Conservation (phyloP, 345 rosid species). For the Gossypium thurberi region DNA sequence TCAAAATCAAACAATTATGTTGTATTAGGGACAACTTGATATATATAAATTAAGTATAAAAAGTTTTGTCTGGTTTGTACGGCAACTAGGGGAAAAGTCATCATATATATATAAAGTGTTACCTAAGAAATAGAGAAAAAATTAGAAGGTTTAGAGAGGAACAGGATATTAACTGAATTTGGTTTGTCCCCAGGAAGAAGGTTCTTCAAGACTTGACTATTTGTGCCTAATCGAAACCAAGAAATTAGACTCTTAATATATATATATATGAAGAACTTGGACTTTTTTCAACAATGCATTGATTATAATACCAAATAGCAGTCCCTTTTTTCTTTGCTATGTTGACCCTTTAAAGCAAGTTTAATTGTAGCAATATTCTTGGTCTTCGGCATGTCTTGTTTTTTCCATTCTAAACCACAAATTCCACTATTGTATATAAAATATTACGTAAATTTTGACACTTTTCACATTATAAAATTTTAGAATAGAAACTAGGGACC, state of each 20-base stretch:
- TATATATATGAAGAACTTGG: not conserved
- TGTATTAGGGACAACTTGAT: too few species aligned
- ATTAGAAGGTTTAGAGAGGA: too few species aligned
- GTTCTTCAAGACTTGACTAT: not conserved
- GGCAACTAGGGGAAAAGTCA: too few species aligned
- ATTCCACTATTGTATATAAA: not conserved
- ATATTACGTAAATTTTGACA: not conserved
- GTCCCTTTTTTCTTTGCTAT: not conserved
- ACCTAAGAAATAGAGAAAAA: not conserved
- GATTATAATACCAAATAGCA: not conserved
- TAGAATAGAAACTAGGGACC: too few species aligned
- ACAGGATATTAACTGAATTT: not conserved
- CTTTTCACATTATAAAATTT: not conserved
- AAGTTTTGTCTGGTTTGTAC: too few species aligned
- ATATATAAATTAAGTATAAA: too few species aligned
- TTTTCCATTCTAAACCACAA: not conserved
- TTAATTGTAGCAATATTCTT: not conserved
- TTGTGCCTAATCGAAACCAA: not conserved
- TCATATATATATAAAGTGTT: too few species aligned
- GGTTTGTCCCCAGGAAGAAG: constrained; percentile 1
- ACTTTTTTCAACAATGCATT: not conserved
- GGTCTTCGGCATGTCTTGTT: not conserved
- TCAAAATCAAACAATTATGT: too few species aligned
- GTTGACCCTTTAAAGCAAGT: not conserved
- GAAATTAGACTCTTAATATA: not conserved